Base-by-base conservation (phyloP, 768 basidiomycete species). In the Tulasnella sp. region DNA sequence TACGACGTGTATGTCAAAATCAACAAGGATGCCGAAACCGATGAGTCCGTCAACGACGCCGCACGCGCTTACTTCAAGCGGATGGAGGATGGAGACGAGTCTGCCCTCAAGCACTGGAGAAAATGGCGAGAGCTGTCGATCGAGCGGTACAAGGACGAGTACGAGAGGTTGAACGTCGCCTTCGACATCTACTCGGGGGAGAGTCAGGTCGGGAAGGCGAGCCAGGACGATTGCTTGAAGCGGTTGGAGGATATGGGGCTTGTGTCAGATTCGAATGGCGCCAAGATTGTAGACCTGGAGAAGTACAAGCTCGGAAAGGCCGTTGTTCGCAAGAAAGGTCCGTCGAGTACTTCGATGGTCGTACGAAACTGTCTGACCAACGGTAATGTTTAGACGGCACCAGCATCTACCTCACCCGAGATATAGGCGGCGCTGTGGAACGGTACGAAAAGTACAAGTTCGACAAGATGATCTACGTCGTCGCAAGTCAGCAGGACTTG, bases 121-220 rank as follows among this genome's bases (percentile, higher is more conserved):
- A 86, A 89, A 73, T 99, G 95, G 94, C 90, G 96, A 32, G 89
- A 92, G 77, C 81, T 95, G 65, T 95, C 93, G 75, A 87, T 99
- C 77, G 88, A 88, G 77, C 94, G 94, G 81, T 96, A 98, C 81
- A 85, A 85, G 78, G 86, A 90, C 77, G 92, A 94, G 78, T 98
- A 97, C 80, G 89, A 87, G 2, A 85, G 91, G 34, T 81, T 98
- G 75, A 98, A 98, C 78, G 90, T 98, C 72, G 81, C 87, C 74
- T 98, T 98, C 76, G 94, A 98, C 78, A 86, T 90, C 34, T 98
- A 97, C 80, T 90, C 87, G 35, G 96, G 95, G 26, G 96, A 98
- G 83, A 92, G 91, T 78, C 82, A 84, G 80, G 91, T 94, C 22
- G 86, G 88, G 6, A 86, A 88, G 79, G 83, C 86, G 78, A 87